Percentiles rank a stretch among this genome's conserved stretches.
phyloP scores from a whole-genome alignment of 441 rosid species.

The Pelargonium cotyledonis region DNA sequence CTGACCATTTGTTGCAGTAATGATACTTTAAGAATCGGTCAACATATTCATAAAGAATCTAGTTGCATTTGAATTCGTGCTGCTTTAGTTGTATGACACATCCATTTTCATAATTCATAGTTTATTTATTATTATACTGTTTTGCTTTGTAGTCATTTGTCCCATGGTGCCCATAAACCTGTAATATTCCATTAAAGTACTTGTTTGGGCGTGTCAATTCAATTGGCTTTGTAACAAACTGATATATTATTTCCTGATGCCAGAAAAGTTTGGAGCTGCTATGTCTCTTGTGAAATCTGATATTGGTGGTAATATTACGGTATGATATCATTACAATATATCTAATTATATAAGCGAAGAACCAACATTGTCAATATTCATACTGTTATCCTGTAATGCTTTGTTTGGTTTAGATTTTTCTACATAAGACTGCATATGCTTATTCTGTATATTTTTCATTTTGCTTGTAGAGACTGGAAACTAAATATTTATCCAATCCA shows the following conservation, averaged over 20 bases:
- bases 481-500: conserved; percentile 58
- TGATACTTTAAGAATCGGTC: too few species aligned
- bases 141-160: background rate
- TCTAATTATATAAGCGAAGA: background rate
- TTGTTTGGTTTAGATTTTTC: too few species aligned
- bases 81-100: too few species aligned
- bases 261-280: conserved; percentile 92
- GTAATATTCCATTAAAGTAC: background rate
- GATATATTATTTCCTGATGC: conserved; percentile 8
- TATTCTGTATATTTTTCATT: background rate
- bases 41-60: too few species aligned
- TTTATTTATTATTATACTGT: background rate
- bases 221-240: conserved; percentile 6
- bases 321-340: conserved; percentile 20
- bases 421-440: background rate
- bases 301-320: conserved; percentile 81
- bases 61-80: too few species aligned
- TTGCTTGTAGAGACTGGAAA: conserved; percentile 64
- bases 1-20: too few species aligned
- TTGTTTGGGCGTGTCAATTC: background rate
- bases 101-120: background rate
- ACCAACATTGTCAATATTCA: background rate
- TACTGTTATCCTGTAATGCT: background rate
- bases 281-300: conserved; percentile 83
- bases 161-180: background rate